A percentile compares a stretch with the other conserved stretches of the same genome.
Evolutionary conservation across 2,329 filamentous ascomycete species (phyloP).

Genomic region (Tolypocladium pustulatum): DNA sequence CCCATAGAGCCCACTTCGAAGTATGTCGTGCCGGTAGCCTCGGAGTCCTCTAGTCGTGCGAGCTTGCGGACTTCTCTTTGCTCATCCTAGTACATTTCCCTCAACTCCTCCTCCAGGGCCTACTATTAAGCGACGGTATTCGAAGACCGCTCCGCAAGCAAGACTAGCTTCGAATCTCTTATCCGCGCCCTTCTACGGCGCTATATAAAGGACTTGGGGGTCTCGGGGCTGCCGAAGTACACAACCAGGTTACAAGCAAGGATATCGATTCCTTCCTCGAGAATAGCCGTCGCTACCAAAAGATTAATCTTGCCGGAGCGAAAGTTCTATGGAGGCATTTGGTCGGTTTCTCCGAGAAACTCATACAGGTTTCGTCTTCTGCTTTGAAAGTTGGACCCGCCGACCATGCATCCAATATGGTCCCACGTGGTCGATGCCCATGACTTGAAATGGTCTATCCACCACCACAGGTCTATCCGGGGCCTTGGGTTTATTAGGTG

Average conservation of each 20-base stretch:
- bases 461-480: too few relatives aligned
- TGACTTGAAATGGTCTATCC: too few relatives aligned
- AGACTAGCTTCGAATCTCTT: slow-evolving; percentile 37
- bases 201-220: slow-evolving; percentile 49
- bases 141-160: slow-evolving; percentile 27
- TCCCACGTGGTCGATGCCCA: too few relatives aligned
- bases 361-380: slow-evolving; percentile 31
- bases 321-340: slow-evolving; percentile 34
- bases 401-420: slow-evolving; percentile 44
- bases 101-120: slow-evolving; percentile 63
- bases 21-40: slow-evolving; percentile 10
- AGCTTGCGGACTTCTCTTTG: slow-evolving; percentile 37
- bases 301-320: slow-evolving; percentile 43
- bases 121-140: slow-evolving; percentile 43
- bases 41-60: slow-evolving; percentile 34
- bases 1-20: slow-evolving; percentile 34
- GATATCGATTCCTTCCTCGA: slow-evolving; percentile 60
- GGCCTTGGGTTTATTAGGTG: too few relatives aligned
- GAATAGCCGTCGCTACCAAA: slow-evolving; percentile 51
- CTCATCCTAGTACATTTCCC: slow-evolving; percentile 55
- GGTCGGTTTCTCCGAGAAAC: slow-evolving; percentile 19
- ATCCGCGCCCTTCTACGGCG: slow-evolving; percentile 42
- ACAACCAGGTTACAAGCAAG: slow-evolving; percentile 52
- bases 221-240: slow-evolving; percentile 40
- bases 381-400: slow-evolving; percentile 29